Percentiles rank a stretch among this genome's conserved stretches.
These are phyloP conservation scores for Penicillium ochrochloron DNA, from an alignment of 495 filamentous ascomycete genomes.

Conservation along the genomic window DNA sequence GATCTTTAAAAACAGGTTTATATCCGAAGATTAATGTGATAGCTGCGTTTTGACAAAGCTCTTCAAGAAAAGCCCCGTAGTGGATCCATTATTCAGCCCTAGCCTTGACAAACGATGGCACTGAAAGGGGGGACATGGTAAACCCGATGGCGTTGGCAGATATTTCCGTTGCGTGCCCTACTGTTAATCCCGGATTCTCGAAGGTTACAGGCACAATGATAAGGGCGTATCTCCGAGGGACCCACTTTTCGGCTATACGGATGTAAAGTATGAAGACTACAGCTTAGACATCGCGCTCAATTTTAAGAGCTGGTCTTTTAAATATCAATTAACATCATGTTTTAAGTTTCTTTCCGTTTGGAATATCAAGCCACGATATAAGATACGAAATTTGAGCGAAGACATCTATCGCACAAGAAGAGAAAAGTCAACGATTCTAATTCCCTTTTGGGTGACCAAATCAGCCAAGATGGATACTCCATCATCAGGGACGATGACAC, in stretches of 20 bases:
- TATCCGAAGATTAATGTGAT: neutral
- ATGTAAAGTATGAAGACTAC: constrained; percentile 15
- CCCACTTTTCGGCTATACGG: constrained; percentile 25
- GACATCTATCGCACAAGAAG: neutral
- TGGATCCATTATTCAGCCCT: neutral
- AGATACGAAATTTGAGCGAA: neutral
- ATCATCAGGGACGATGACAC: constrained; percentile 38
- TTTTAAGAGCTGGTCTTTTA: neutral
- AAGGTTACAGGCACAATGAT: neutral
- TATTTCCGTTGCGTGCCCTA: neutral
- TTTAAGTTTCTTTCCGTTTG: neutral
- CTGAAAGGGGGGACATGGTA: neutral
- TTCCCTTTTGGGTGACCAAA: neutral
- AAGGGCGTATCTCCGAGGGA: neutral
- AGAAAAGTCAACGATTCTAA: neutral
- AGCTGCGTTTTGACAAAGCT: neutral
- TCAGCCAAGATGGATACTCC: constrained; percentile 37
- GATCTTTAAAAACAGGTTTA: neutral
- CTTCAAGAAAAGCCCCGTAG: neutral
- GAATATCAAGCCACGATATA: neutral
- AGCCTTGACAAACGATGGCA: neutral
- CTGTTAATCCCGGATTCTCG: neutral
- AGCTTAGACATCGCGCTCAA: neutral
- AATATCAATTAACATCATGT: neutral
- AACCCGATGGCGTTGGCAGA: neutral